A percentile compares a stretch with the other conserved stretches of the same genome.
These are phyloP conservation scores for Exsudoporus frostii DNA, from an alignment of 768 basidiomycete genomes.

Conservation along the genomic window DNA sequence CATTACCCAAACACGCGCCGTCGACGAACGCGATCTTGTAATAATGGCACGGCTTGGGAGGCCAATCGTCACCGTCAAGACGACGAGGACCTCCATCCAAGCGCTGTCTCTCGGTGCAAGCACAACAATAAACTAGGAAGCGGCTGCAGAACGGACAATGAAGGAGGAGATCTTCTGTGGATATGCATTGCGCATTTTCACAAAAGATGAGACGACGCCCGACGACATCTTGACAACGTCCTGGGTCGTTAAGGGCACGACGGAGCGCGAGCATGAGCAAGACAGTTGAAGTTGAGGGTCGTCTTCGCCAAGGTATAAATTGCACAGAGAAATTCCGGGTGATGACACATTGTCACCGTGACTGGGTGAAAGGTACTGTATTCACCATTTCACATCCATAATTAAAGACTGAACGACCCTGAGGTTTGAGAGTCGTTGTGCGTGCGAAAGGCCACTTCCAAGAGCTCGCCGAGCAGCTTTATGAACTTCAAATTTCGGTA, in stretches of 20 bases:
- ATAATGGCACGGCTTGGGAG: slow-evolving; percentile 20
- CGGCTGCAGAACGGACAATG: slow-evolving; percentile 8
- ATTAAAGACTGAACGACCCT: too few relatives aligned
- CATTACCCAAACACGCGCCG: slow-evolving; percentile 34
- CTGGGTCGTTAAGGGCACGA: slow-evolving; percentile 1
- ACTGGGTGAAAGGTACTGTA: too few relatives aligned
- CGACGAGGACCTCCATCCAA: too few relatives aligned
- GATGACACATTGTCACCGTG: too few relatives aligned
- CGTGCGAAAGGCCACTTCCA: too few relatives aligned
- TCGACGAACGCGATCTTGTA: slow-evolving; percentile 34
- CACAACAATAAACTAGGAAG: slow-evolving; percentile 16
- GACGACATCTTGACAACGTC: slow-evolving; percentile 12
- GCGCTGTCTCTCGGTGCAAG: neutral
- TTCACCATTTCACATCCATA: too few relatives aligned
- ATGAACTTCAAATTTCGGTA: too few relatives aligned
- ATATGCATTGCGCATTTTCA: neutral
- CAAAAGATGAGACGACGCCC: slow-evolving; percentile 16
- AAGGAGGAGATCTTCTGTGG: slow-evolving; percentile 10
- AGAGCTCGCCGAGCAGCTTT: too few relatives aligned
- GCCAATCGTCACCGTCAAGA: neutral
- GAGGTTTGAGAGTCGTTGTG: too few relatives aligned
- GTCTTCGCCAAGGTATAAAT: too few relatives aligned
- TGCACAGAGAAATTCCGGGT: too few relatives aligned
- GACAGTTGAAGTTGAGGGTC: neutral
- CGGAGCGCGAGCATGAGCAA: slow-evolving; percentile 10